Conservation (phyloP, 2,329 filamentous ascomycete genomes). For the Ophiognomonia clavigignenti-juglandacearum region DNA sequence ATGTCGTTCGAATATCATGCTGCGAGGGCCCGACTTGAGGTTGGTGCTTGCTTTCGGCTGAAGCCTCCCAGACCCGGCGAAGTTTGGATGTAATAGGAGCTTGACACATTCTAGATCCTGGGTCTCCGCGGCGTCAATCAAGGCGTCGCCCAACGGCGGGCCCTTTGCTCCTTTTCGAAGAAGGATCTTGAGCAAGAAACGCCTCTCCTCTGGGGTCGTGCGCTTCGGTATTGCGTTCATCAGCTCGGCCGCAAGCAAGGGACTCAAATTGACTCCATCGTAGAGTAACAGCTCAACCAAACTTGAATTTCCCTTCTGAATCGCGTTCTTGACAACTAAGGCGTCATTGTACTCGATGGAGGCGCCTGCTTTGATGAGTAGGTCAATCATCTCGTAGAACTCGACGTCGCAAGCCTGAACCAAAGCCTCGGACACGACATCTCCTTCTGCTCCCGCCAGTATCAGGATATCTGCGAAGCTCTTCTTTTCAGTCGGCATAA, state of each 20-base stretch:
- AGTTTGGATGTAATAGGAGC: constrained; percentile 45
- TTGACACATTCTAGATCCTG: constrained; percentile 43
- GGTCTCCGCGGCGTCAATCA: constrained; percentile 44
- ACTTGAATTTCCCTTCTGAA: constrained; percentile 40
- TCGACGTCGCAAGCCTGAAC: constrained; percentile 43
- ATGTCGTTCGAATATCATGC: constrained; percentile 36
- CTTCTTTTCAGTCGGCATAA: constrained; percentile 45
- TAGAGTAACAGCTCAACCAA: constrained; percentile 43
- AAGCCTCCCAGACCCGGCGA: constrained; percentile 28
- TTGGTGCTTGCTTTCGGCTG: constrained; percentile 23
- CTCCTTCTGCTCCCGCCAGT: constrained; percentile 52
- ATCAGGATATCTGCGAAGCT: constrained; percentile 51
- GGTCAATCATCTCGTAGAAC: constrained; percentile 48
- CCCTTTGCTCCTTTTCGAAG: constrained; percentile 48
- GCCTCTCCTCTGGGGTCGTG: constrained; percentile 38
- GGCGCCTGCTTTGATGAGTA: constrained; percentile 49
- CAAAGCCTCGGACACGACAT: constrained; percentile 42
- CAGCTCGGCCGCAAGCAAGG: constrained; percentile 44
- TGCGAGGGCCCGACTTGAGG: constrained; percentile 24
- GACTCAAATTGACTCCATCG: constrained; percentile 37
- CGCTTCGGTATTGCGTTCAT: constrained; percentile 44
- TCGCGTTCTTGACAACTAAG: constrained; percentile 42
- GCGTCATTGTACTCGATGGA: constrained; percentile 51
- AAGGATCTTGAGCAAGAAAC: constrained; percentile 38
- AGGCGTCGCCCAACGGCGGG: constrained; percentile 38